These are phyloP conservation scores for Triticum timopheevii DNA, from an alignment of 176 grass and related monocot species.

Conservation along the genomic window DNA sequence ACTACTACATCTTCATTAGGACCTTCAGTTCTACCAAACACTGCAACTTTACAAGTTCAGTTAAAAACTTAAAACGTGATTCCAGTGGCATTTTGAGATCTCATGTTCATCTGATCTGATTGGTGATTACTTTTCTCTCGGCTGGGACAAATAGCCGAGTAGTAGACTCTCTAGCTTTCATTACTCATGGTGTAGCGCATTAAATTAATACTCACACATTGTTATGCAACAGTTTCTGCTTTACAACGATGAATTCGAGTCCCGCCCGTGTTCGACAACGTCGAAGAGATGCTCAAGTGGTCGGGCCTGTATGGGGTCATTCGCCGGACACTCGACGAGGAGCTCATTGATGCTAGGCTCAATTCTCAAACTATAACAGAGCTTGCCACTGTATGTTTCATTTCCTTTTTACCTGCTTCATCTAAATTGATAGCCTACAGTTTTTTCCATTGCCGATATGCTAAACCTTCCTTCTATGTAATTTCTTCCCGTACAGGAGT, in stretches of 20 bases:
- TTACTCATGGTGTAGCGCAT: too few relatives aligned
- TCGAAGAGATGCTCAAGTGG: slow-evolving; percentile 91
- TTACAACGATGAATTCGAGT: slow-evolving; percentile 47
- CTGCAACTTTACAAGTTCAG: not conserved
- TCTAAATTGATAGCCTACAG: too few relatives aligned
- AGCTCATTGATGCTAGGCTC: slow-evolving; percentile 42
- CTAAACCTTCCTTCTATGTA: not conserved
- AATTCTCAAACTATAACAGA: too few relatives aligned
- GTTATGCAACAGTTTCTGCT: too few relatives aligned
- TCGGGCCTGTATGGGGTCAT: slow-evolving; percentile 60
- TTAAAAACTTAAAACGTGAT: too few relatives aligned
- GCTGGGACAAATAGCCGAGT: not conserved
- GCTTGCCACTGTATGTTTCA: too few relatives aligned
- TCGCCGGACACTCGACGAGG: slow-evolving; percentile 63
- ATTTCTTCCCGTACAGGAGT: not conserved
- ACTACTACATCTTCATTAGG: not conserved
- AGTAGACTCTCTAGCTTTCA: slow-evolving; percentile 33
- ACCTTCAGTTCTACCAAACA: not conserved
- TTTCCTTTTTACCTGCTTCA: too few relatives aligned
- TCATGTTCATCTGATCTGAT: not conserved
- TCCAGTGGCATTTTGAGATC: too few relatives aligned
- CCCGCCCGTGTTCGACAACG: slow-evolving; percentile 65
- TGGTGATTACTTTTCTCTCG: not conserved
- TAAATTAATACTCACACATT: too few relatives aligned
- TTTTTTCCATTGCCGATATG: not conserved